Evolutionary conservation across 129 eudicot genomes (phyloP), one percentile per base, ranked within the genome.

Genomic region (Flaveria sonorensis): DNA sequence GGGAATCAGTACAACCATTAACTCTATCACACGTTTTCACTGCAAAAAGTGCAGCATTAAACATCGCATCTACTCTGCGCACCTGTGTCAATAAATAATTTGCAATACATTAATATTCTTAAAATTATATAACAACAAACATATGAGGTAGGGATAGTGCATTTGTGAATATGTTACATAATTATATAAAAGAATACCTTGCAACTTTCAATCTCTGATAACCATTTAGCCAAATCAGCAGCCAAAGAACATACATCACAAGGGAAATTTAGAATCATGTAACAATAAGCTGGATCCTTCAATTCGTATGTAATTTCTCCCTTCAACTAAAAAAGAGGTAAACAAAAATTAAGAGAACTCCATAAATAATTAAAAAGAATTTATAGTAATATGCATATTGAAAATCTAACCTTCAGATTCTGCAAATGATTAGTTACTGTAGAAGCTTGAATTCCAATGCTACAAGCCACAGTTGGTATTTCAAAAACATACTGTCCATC

Each of bases 251-350:
- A 89, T 60, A 91, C 66, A 77, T 94, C 98, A 68, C 81, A 79
- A 2, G 97, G 98, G 65, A 79, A 75, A 48, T 87, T 77, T 76
- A 81, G 57, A 26, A 94, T 74, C 52, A 39, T 80, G 81, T 91
- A 94, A 81, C 96, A 94, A 74, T 81, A 94, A 53, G 93, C 97
- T 81, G 86, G 93, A 87, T 94, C 98, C 89, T 94, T 94, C 81
- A 94, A 68, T 52, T 94, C 98, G n/a, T 89, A 94, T 55, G 92
- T 89, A 52, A 91, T 79, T 83, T 94, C 98, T 53, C 97, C 92
- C 78, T 83, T 87, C 64, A 72, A 60, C 98, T 91, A 81, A 26
- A 19, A 39, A 12, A 76, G 48, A 69, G 52, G 70, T 32, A 23
- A 21, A 84, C 72, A 60, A 56, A 52, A 15, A 80, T 3, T 10